phyloP scores from a whole-genome alignment of 768 basidiomycete genomes.

The Kwoniella dendrophila region DNA sequence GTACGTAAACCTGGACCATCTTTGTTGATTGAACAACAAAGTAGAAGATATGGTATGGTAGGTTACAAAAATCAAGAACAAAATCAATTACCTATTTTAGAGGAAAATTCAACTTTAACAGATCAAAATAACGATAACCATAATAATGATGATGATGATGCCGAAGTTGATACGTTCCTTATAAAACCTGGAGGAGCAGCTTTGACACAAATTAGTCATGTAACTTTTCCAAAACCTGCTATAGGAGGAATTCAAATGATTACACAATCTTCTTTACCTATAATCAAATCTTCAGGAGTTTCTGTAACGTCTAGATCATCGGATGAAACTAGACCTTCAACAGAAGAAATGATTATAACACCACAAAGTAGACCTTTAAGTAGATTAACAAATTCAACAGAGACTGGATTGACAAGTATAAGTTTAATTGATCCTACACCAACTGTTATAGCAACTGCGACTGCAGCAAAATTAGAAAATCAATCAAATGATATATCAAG shows the following conservation, averaged over 20 bases:
- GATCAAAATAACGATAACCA: slow-evolving; percentile 5
- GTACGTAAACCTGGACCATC: slow-evolving; percentile 31
- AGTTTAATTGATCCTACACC: slow-evolving; percentile 19
- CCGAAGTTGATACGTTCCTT: slow-evolving; percentile 6
- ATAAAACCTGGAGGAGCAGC: slow-evolving; percentile 21
- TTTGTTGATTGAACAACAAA: not conserved
- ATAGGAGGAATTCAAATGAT: slow-evolving; percentile 30
- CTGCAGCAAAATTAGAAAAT: slow-evolving; percentile 37
- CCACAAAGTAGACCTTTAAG: slow-evolving; percentile 26
- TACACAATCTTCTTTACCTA: slow-evolving; percentile 13
- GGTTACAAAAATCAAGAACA: not conserved
- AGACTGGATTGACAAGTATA: no score
- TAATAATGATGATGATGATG: not conserved
- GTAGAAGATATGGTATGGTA: slow-evolving; percentile 24
- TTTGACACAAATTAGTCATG: slow-evolving; percentile 42
- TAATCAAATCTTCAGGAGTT: slow-evolving; percentile 20
- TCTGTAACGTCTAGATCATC: slow-evolving; percentile 22
- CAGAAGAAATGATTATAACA: slow-evolving; percentile 21
- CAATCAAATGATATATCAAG: no score
- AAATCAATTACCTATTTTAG: slow-evolving; percentile 21
- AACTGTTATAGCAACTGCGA: no score
- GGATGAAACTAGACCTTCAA: slow-evolving; percentile 19
- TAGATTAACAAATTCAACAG: not conserved
- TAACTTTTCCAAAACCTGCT: slow-evolving; percentile 48
- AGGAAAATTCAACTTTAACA: slow-evolving; percentile 12